These are phyloP conservation scores for Fusarium musae DNA, from an alignment of 2,329 filamentous ascomycete species.

Conservation along the genomic window DNA sequence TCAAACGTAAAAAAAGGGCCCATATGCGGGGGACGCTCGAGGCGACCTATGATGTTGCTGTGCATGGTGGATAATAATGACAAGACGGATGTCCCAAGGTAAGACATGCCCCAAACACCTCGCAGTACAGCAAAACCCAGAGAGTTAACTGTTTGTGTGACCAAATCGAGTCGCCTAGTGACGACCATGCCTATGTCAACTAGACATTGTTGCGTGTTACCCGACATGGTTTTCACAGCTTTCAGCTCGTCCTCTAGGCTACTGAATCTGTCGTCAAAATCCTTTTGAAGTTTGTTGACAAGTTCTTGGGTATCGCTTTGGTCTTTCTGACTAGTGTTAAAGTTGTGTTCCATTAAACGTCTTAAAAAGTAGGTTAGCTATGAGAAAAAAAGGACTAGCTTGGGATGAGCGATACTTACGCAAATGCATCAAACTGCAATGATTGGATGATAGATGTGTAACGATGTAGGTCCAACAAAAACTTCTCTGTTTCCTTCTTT, in stretches of 20 bases:
- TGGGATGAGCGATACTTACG: neutral
- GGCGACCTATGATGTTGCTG: accelerated
- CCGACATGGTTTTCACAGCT: accelerated
- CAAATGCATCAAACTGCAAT: neutral
- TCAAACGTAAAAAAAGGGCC: neutral
- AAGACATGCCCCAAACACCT: accelerated
- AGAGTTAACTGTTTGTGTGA: neutral
- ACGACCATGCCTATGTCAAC: accelerated
- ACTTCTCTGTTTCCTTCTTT: neutral
- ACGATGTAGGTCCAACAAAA: accelerated
- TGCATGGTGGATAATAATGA: neutral
- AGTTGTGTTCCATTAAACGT: neutral
- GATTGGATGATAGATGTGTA: neutral
- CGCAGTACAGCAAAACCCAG: accelerated
- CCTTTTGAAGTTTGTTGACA: neutral
- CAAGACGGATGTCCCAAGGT: neutral
- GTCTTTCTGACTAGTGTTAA: neutral
- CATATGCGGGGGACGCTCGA: accelerated
- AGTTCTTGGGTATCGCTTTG: neutral
- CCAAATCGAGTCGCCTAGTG: accelerated
- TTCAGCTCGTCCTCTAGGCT: neutral
- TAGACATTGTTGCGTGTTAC: accelerated
- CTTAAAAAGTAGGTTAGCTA: accelerated
- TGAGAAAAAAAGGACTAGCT: accelerated
- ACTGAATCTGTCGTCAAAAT: accelerated